phyloP scores from a whole-genome alignment of 2,329 filamentous ascomycete genomes.

The Xylaria sp. region DNA sequence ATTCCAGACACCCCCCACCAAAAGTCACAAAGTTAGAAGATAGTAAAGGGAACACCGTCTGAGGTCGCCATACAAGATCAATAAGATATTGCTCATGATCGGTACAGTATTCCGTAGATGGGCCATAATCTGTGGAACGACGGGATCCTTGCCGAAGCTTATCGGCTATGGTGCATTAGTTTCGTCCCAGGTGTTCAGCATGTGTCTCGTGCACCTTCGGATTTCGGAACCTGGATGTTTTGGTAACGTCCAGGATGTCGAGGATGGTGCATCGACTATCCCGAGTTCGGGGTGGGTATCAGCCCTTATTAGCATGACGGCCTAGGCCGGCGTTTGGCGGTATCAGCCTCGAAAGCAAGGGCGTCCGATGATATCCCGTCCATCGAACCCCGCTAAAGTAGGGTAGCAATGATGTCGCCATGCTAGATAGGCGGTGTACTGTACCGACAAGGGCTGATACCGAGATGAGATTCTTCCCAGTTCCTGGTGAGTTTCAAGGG shows the following conservation, averaged over 20 bases:
- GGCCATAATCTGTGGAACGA: constrained; percentile 2
- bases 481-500: constrained; percentile 59
- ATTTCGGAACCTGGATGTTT: constrained; percentile 17
- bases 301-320: background rate
- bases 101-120: too few species aligned
- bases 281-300: background rate
- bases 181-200: constrained; percentile 24
- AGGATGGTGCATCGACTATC: background rate
- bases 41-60: too few species aligned
- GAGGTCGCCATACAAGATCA: background rate
- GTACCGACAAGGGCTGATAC: constrained; percentile 45
- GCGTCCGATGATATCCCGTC: background rate
- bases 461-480: constrained; percentile 51
- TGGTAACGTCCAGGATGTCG: constrained; percentile 8
- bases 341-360: background rate
- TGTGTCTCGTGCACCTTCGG: constrained; percentile 30
- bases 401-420: constrained; percentile 10
- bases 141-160: constrained; percentile 19
- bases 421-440: constrained; percentile 23
- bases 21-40: constrained; percentile 7
- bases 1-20: constrained; percentile 2
- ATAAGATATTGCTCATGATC: too few species aligned
- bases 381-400: constrained; percentile 4
- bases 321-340: background rate
- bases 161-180: constrained; percentile 19